These are phyloP conservation scores for Cardamine chenopodiifolia DNA, from an alignment of 345 rosid genomes.

Conservation along the genomic window DNA sequence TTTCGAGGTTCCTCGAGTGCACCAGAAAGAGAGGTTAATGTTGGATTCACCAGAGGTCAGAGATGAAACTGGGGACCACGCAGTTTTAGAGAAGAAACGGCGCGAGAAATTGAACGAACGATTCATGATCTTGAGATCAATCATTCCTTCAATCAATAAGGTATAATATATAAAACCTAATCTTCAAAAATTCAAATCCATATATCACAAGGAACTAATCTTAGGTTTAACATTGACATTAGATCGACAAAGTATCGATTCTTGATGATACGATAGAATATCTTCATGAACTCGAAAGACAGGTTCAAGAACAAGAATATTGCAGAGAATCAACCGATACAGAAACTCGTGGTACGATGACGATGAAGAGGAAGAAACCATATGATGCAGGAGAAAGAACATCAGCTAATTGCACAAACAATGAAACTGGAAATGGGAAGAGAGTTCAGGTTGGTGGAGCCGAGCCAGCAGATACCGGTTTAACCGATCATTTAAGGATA, in stretches of 20 bases:
- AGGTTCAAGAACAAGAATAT: constrained; percentile 78
- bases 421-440: constrained; percentile 27
- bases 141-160: constrained; percentile 69
- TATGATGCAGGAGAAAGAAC: constrained; percentile 60
- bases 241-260: constrained; percentile 66
- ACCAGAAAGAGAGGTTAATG: constrained; percentile 40
- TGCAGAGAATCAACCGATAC: constrained; percentile 56
- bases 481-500: constrained; percentile 49
- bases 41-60: constrained; percentile 45
- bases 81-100: constrained; percentile 51
- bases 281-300: constrained; percentile 65
- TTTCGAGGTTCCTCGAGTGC: constrained; percentile 71
- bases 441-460: constrained; percentile 41
- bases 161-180: constrained; percentile 33
- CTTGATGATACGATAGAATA: constrained; percentile 63
- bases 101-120: constrained; percentile 61
- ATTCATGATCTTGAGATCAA: constrained; percentile 58
- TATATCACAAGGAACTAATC: neutral
- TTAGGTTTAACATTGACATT: constrained; percentile 19
- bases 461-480: constrained; percentile 44
- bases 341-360: constrained; percentile 45
- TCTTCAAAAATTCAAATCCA: neutral
- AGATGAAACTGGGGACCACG: constrained; percentile 51
- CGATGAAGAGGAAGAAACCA: constrained; percentile 45
- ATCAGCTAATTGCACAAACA: constrained; percentile 58